Percentiles rank a stretch among this genome's conserved stretches.
phyloP scores from a whole-genome alignment of 1,284 basidiomycete species.

The Trichosporon sp. region DNA sequence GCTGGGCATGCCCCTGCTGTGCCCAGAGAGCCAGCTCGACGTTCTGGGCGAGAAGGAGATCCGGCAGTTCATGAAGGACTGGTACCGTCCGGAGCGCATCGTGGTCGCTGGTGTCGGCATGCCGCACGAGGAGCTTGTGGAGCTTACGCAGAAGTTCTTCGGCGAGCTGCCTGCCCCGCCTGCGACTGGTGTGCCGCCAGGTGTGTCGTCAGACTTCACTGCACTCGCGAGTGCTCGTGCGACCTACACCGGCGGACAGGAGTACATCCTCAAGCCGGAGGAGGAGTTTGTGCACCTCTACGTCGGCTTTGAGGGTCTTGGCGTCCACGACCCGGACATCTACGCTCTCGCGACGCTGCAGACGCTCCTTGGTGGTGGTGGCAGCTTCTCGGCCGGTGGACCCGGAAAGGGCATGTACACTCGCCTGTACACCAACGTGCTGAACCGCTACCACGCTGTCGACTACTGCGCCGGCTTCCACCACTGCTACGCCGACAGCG shows the following conservation, averaged over 20 bases:
- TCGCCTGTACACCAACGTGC: conserved; percentile 91
- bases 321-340: conserved; percentile 89
- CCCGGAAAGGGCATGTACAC: conserved; percentile 99
- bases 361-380: conserved; percentile 89
- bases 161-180: conserved; percentile 58
- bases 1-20: conserved; percentile 82
- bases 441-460: conserved; percentile 89
- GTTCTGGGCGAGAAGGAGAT: conserved; percentile 63
- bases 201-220: conserved; percentile 34
- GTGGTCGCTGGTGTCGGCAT: conserved; percentile 92
- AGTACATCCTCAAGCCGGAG: conserved; percentile 60
- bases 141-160: conserved; percentile 76
- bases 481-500: conserved; percentile 93
- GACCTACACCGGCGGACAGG: conserved; percentile 75
- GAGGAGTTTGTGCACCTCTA: conserved; percentile 90
- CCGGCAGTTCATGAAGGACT: conserved; percentile 64
- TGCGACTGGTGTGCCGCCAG: conserved; percentile 24
- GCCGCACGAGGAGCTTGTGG: conserved; percentile 79
- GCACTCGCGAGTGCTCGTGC: conserved; percentile 52
- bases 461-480: conserved; percentile 98
- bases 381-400: conserved; percentile 64
- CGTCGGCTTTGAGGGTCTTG: conserved; percentile 84
- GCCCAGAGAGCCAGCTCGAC: conserved; percentile 76
- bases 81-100: conserved; percentile 90
- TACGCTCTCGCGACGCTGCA: conserved; percentile 93